Percentiles rank a stretch among this genome's conserved stretches.
These are phyloP conservation scores for Apophysomyces sp. DNA, from an alignment of 371 early-diverging fungal species.

Conservation along the genomic window DNA sequence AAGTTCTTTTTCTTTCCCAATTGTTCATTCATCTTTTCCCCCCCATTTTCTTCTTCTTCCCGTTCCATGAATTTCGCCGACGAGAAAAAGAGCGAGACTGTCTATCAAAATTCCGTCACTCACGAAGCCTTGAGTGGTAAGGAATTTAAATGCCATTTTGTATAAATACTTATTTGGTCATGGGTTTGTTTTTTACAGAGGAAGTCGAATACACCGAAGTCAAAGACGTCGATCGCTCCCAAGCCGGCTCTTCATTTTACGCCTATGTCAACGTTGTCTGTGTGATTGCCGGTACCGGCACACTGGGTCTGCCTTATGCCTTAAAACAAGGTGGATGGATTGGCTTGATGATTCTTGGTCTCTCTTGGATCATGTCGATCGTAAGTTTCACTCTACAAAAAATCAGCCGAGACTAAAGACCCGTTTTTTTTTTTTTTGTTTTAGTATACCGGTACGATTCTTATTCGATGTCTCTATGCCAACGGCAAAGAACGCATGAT, in stretches of 20 bases:
- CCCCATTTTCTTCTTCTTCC: not conserved
- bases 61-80: not conserved
- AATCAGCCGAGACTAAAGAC: not conserved
- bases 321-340: slow-evolving; percentile 80
- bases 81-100: not conserved
- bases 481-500: slow-evolving; percentile 34
- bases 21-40: not conserved
- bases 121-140: not conserved
- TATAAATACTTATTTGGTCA: not conserved
- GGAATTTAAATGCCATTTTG: not conserved
- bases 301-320: slow-evolving; percentile 79
- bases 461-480: slow-evolving; percentile 35
- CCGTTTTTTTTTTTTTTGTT: slow-evolving; percentile 37
- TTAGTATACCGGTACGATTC: slow-evolving; percentile 36
- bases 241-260: slow-evolving; percentile 25
- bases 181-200: not conserved
- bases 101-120: not conserved
- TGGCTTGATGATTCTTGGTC: slow-evolving; percentile 67
- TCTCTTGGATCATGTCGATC: slow-evolving; percentile 75
- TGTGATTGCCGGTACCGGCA: slow-evolving; percentile 83
- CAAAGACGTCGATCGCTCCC: slow-evolving; percentile 11
- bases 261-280: slow-evolving; percentile 68
- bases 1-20: not conserved
- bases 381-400: not conserved
- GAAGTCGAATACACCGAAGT: slow-evolving; percentile 13